Percentiles rank a stretch among this genome's conserved stretches.
Evolutionary conservation across 2,329 filamentous ascomycete genomes (phyloP).

Genomic region (Diplodia sapinea): DNA sequence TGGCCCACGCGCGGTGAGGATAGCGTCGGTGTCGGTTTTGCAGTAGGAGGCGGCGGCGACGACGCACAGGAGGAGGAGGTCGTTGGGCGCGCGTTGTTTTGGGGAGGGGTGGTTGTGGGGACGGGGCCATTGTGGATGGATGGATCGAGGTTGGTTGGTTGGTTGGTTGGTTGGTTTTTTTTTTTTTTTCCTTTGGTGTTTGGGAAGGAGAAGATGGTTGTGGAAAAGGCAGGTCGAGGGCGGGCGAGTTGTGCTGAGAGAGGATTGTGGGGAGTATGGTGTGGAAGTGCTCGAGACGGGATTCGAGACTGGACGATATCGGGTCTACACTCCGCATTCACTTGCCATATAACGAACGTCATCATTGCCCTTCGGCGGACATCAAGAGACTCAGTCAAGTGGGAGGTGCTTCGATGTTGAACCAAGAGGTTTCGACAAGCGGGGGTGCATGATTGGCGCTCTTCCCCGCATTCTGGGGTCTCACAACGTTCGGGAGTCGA

Average conservation of each 20-base stretch:
- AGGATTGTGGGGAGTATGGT: background rate
- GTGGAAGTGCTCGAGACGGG: background rate
- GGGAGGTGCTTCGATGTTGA: background rate
- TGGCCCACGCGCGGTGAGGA: slow-evolving; percentile 45
- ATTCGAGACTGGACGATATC: background rate
- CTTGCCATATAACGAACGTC: background rate
- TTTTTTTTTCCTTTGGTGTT: too few relatives aligned
- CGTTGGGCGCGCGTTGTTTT: slow-evolving; percentile 48
- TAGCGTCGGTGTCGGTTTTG: too few relatives aligned
- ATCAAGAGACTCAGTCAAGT: background rate
- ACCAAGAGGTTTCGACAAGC: background rate
- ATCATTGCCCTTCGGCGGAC: background rate
- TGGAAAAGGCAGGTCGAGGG: background rate
- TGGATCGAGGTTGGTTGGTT: background rate
- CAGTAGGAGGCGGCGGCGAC: slow-evolving; percentile 52
- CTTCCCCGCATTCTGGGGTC: slow-evolving; percentile 26
- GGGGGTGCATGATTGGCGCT: slow-evolving; percentile 1
- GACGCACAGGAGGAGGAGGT: slow-evolving; percentile 51
- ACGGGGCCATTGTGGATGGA: slow-evolving; percentile 32
- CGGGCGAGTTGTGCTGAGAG: background rate
- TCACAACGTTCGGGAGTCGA: background rate
- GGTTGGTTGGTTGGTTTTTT: too few relatives aligned
- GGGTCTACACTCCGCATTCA: background rate
- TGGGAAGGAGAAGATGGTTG: background rate
- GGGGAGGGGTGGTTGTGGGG: slow-evolving; percentile 20